Evolutionary conservation across 2,329 filamentous ascomycete genomes (phyloP).

Genomic region (Madurella mycetomatis): DNA sequence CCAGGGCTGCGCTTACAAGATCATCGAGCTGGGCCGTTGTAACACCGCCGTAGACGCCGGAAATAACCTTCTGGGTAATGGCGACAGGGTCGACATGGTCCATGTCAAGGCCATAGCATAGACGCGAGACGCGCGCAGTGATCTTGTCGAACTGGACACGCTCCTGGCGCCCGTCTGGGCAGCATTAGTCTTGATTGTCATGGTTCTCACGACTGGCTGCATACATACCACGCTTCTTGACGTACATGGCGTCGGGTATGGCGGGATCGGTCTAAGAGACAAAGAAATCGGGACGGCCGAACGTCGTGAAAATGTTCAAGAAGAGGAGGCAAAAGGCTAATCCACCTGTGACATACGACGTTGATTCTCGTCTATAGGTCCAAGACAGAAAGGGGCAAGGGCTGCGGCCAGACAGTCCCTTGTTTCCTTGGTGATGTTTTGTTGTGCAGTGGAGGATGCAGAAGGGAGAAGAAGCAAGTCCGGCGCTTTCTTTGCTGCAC

Average conservation of each 20-base stretch:
- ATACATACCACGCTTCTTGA: constrained; percentile 58
- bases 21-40: constrained; percentile 96
- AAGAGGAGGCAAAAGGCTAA: background rate
- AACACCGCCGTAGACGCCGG: constrained; percentile 96
- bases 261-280: constrained; percentile 11
- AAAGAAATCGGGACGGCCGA: constrained; percentile 10
- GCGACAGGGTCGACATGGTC: constrained; percentile 95
- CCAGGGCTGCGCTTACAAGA: constrained; percentile 62
- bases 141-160: constrained; percentile 99
- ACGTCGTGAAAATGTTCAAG: background rate
- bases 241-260: constrained; percentile 48
- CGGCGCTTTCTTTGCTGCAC: constrained; percentile 11
- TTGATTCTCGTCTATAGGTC: background rate
- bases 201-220: background rate
- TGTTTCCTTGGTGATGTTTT: background rate
- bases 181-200: constrained; percentile 23
- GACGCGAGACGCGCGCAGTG: constrained; percentile 92
- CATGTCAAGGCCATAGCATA: constrained; percentile 95
- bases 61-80: constrained; percentile 99
- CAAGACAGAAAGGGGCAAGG: constrained; percentile 3
- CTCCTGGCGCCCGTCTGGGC: constrained; percentile 93
- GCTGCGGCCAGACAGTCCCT: constrained; percentile 14
- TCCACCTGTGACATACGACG: background rate
- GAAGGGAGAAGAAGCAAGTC: constrained; percentile 14
- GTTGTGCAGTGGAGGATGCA: constrained; percentile 18